Conservation (phyloP, 2,329 filamentous ascomycete species). For the Penicillium sp. region DNA sequence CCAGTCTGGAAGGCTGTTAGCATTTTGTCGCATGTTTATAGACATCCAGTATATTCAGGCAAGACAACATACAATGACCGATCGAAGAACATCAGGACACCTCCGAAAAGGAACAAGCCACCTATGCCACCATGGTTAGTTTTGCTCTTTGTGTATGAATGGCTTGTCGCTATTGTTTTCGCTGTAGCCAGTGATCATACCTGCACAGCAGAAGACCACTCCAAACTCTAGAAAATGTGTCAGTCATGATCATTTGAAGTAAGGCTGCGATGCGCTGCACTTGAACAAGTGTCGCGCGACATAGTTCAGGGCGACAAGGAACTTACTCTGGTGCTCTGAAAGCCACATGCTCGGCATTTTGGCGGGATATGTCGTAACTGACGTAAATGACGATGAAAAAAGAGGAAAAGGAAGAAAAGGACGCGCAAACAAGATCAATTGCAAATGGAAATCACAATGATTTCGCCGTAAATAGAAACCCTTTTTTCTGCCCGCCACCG, state of each 20-base stretch:
- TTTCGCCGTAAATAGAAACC: conserved; percentile 17
- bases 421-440: neutral
- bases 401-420: neutral
- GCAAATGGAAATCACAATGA: neutral
- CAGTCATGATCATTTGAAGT: conserved; percentile 12
- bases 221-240: conserved; percentile 72
- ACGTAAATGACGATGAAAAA: neutral
- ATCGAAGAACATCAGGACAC: conserved; percentile 97
- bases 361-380: neutral
- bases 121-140: conserved; percentile 54
- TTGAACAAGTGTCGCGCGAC: conserved; percentile 5
- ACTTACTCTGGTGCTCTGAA: conserved; percentile 89
- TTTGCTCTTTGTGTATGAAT: conserved; percentile 9
- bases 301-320: neutral
- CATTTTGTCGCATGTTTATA: neutral
- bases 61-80: conserved; percentile 73
- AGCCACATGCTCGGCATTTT: conserved; percentile 92
- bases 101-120: conserved; percentile 90
- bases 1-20: conserved; percentile 62
- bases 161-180: neutral
- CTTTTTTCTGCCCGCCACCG: conserved; percentile 14
- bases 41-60: neutral
- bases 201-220: conserved; percentile 95
- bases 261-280: neutral
- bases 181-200: conserved; percentile 54